Evolutionary conservation across 1,139 yeast genomes (phyloP), one percentile per base, ranked within the genome.

Genomic region (Pichia sp.): DNA sequence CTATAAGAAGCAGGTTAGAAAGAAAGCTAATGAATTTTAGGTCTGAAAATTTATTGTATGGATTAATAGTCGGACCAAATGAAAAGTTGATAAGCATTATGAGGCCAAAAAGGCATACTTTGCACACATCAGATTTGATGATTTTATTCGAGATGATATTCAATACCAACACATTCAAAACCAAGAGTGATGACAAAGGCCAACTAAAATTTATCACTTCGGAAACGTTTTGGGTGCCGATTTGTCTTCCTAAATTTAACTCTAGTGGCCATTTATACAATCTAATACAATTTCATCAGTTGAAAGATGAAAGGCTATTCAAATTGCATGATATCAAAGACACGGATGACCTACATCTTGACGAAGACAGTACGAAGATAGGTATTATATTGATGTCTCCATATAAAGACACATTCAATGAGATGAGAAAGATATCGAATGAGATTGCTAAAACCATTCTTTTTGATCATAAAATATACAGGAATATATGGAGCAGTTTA

Each of bases 201-300:
- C 57, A 46, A 13, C 34, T 62, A 10, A 59, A 70, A 36, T 59
- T 69, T 11, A 52, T 55, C 4, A 56, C 59, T 15, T 70, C 73
- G 51, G 93, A 87, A 61, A 97, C 92, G 64, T 80, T 90, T 58
- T 93, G 98, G 98, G 80, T 90, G 13, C 99, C 99, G 0, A 76
- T 93, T 2, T 93, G 99, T 67, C 77, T 93, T 69, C 97, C 99
- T 0, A 82, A 87, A 61, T 93, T 93, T 73, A 93, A 93, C 67
- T 74, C 89, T 3, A 83, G 84, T 59, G 99, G 99, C 13, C 95
- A 90, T 64, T 72, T 93, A 8, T 88, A 93, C 66, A 83, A 90
- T 2, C 89, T 87, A 65, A 86, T 90, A 49, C 83, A 82, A 59
- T 82, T 81, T 57, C 72, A 89, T 52, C 74, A 72, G 48, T 57